Evolutionary conservation across 2,329 filamentous ascomycete species (phyloP), one percentile per base, ranked within the genome.

Genomic region (Fusarium lateritium): DNA sequence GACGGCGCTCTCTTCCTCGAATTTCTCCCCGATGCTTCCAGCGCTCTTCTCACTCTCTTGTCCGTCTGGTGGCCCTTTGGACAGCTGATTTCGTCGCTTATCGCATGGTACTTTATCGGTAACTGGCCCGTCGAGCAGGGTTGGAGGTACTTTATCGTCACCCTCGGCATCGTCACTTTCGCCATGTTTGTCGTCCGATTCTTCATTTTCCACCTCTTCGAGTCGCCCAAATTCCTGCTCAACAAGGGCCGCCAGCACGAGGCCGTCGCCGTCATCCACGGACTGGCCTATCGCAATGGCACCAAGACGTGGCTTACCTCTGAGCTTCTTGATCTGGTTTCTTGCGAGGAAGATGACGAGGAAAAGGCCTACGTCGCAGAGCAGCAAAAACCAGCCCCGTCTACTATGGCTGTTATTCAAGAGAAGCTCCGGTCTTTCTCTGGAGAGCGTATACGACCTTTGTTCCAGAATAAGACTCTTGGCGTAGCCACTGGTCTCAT

Each of bases 11-110:
- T 96, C 4, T 96, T 97, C 77, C 84, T 97, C 38, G 94, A 97
- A 75, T 95, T 95, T 69, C 81, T 97, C 1, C 94, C 94, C 0
- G 90, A 91, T 59, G 87, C 90, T 1, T 91, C 89, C n/a, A 89
- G 89, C 66, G 88, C 89, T 33, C 85, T 96, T 15, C 82, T 96
- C 31, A 96, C 93, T 0, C 83, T 95, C 47, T 83, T 97, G n/a
- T 94, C 92, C 8, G 87, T 94, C 9, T 96, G 92, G 91, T 97
- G 94, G 93, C 92, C 93, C 0, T 81, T 97, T 19, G 94, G 93
- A 7, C 92, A 96, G 75, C 84, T 97, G 9, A 85, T 91, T 57
- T 89, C 91, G 3, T 91, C 89, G 4, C 79, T 92, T 7, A 83
- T 93, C 47, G 92, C 91, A 8, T 95, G 92, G 93, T 91, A 85